A percentile compares a stretch with the other conserved stretches of the same genome.
phyloP scores from a whole-genome alignment of 306 rosid genomes.

The Quercus rubra region DNA sequence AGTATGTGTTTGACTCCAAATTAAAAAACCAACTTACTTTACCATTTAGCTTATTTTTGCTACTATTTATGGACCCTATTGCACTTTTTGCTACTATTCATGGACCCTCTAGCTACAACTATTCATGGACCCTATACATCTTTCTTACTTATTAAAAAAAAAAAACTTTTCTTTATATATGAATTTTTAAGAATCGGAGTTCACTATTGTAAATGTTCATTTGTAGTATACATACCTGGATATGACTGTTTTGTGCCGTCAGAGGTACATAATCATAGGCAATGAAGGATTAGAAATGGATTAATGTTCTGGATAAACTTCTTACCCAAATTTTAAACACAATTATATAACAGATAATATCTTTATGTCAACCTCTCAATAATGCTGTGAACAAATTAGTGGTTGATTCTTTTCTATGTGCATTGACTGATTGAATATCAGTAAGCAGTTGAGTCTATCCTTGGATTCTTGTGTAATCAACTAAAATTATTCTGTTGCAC shows the following conservation, averaged over 20 bases:
- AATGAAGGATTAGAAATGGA: background rate
- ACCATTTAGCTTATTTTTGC: too few relatives aligned
- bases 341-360: background rate
- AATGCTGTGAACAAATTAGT: conserved; percentile 1
- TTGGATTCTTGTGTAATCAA: conserved; percentile 3
- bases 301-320: background rate
- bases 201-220: background rate
- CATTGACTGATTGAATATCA: conserved; percentile 7
- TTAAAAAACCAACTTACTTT: too few relatives aligned
- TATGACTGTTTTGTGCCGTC: background rate
- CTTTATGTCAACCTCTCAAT: background rate
- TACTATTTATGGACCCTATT: too few relatives aligned
- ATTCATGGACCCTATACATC: too few relatives aligned
- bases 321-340: background rate
- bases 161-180: too few relatives aligned
- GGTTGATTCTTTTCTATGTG: conserved; percentile 1
- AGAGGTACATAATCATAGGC: background rate
- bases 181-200: background rate
- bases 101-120: too few relatives aligned
- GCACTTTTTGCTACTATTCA: too few relatives aligned
- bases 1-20: too few relatives aligned
- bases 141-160: too few relatives aligned
- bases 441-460: background rate
- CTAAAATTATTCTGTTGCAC: conserved; percentile 25
- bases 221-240: background rate